Evolutionary conservation across 768 basidiomycete species (phyloP), one percentile per base, ranked within the genome.

Genomic region (Lentinula edodes): DNA sequence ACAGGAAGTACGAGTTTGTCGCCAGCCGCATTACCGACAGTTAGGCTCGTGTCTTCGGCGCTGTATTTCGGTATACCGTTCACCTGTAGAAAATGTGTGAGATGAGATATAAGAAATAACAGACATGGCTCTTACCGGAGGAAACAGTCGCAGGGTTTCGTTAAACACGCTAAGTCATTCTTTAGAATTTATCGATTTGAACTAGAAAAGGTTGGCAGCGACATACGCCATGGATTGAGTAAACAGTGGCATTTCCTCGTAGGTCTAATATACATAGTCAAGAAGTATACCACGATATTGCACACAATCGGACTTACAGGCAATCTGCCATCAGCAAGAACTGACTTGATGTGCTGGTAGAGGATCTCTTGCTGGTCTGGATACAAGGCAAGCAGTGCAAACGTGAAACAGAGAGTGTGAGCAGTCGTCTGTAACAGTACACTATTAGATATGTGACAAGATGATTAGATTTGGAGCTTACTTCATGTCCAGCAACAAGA

Each of bases 401-500:
- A 69, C 0, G 75, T 62, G 64, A 71, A 78, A 62, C 73, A 72
- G 13, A 80, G 62, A 2, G 79, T 71, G 61, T 75, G 69, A 6
- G 71, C 72, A 28, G 73, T 71, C 7, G 71, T 74, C 76, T 79
- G 67, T 61, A 64, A n/a, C 59, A 66, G 20, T 18, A 20, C 1
- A 5, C 28, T 0, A 50, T 39, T 23, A 42, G 9, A 20, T 8
- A 13, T 2, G 7, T 36, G 6, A 39, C 9, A 48, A 36, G 15
- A 28, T 8, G 2, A 42, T 6, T 16, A 20, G 2, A 51, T 70
- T 61, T 62, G 42, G 43, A 23, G 62, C 66, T 15, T 61, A 83
- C 83, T 73, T 85, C 85, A 61, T 86, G 83, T 8, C 86, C 85
- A 23, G 86, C 87, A 20, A 88, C 68, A n/a, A 87, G 66, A 62